Percentiles rank a stretch among this genome's conserved stretches.
Conservation (phyloP, 2,329 filamentous ascomycete genomes). For the Aspergillus neoniger region DNA sequence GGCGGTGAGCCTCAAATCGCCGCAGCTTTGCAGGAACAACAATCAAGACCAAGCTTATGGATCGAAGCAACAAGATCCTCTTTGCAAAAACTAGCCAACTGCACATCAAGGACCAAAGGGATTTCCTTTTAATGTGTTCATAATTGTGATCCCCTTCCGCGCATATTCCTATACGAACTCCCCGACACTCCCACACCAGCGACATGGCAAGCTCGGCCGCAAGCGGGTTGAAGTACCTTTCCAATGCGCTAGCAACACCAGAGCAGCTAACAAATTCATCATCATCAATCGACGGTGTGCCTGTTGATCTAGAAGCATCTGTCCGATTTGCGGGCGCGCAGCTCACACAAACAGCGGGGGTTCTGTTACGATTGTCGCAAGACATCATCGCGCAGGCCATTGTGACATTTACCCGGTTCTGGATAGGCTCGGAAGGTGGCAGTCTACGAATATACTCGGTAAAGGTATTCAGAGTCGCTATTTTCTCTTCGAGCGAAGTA, state of each 20-base stretch:
- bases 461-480: constrained; percentile 36
- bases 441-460: constrained; percentile 46
- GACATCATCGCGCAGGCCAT: constrained; percentile 83
- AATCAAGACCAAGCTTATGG: neutral
- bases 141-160: neutral
- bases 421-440: constrained; percentile 57
- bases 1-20: neutral
- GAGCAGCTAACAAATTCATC: constrained; percentile 49
- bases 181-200: neutral
- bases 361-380: constrained; percentile 81
- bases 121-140: neutral
- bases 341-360: constrained; percentile 52
- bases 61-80: neutral
- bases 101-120: neutral
- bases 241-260: constrained; percentile 49
- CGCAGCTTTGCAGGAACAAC: neutral
- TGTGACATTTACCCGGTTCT: constrained; percentile 79
- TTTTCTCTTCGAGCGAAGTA: neutral
- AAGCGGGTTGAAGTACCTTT: constrained; percentile 38
- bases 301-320: constrained; percentile 45
- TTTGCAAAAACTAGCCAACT: neutral
- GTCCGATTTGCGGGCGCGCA: constrained; percentile 48
- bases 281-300: constrained; percentile 46
- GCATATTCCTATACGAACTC: neutral
- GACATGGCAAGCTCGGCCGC: constrained; percentile 29